Evolutionary conservation across 2,329 filamentous ascomycete species (phyloP), one percentile per base, ranked within the genome.

Genomic region (Dryadomyces quercus-mongolicae): DNA sequence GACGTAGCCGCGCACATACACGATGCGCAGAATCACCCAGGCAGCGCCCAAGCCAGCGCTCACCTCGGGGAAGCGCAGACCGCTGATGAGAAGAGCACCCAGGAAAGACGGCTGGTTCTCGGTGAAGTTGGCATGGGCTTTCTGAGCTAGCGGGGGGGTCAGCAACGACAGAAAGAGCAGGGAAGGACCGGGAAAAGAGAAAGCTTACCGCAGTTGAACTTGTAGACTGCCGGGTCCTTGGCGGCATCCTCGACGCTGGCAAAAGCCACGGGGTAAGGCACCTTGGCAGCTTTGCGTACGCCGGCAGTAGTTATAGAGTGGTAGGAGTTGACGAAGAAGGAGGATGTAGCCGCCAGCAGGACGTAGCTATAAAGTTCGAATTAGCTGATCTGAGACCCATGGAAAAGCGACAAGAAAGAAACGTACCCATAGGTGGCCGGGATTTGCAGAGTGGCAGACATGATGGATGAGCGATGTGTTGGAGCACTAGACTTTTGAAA

Each of bases 41-140:
- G 64, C 64, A 15, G 64, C 71, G 16, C 81, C 81, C 31, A 81
- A 61, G 10, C 60, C 62, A 18, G 77, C 75, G 34, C 75, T 70
- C 20, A 68, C 65, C 6, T 73, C 55, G 2, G 82, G 83, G 64
- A 71, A 82, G 42, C 67, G 65, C 22, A 84, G 63, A 36, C 82
- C 81, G 10, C 77, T 68, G 60, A 85, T 71, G 56, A 82, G 65
- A 12, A 84, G 68, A 22, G 72, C 67, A 21, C 68, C 71, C 12
- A 84, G 62, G 63, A 78, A 71, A 3, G 78, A 70, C 9, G 74
- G 68, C 40, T 78, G 70, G 67, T 80, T 82, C 71, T 86, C 83
- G 59, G 72, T 73, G 68, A 74, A 85, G 71, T 85, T 84, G 61
- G 71, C 68, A 64, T 86, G 82, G 10, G 80, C 75, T 49, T 79